phyloP scores from a whole-genome alignment of 805 yeast species.

The Candida peoriensis region DNA sequence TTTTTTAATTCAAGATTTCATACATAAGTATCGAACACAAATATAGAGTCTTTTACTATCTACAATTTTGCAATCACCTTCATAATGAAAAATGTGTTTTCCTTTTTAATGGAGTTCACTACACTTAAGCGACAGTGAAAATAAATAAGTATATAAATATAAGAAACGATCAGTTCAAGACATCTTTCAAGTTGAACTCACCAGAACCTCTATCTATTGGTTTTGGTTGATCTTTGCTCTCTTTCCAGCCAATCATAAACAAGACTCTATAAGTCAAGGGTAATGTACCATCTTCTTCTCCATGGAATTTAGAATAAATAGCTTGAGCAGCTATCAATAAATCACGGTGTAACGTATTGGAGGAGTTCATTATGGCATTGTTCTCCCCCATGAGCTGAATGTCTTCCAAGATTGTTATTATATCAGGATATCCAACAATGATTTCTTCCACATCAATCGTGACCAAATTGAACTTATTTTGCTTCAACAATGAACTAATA shows the following conservation, averaged over 20 bases:
- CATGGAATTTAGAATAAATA: constrained; percentile 67
- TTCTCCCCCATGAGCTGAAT: constrained; percentile 82
- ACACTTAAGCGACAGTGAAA: too few relatives aligned
- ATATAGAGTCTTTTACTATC: too few relatives aligned
- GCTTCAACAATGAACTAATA: constrained; percentile 64
- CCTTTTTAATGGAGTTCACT: too few relatives aligned
- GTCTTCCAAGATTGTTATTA: constrained; percentile 62
- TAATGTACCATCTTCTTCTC: constrained; percentile 49
- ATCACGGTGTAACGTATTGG: constrained; percentile 48
- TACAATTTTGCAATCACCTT: too few relatives aligned
- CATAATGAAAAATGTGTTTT: too few relatives aligned
- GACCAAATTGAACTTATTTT: constrained; percentile 73
- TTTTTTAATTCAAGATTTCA: constrained; percentile 17
- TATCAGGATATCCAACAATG: constrained; percentile 71
- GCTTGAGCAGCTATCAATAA: constrained; percentile 71
- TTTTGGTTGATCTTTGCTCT: constrained; percentile 60
- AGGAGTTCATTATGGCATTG: constrained; percentile 48
- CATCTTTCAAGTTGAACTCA: constrained; percentile 62
- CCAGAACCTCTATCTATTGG: constrained; percentile 74
- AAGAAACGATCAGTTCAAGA: constrained; percentile 25
- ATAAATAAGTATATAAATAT: constrained; percentile 1
- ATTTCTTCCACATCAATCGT: constrained; percentile 84
- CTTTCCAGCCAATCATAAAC: constrained; percentile 88
- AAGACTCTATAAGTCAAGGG: constrained; percentile 79
- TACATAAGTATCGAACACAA: background rate